phyloP scores from a whole-genome alignment of 2,329 filamentous ascomycete genomes.

The Immersiporthe knoxdaviesiana region DNA sequence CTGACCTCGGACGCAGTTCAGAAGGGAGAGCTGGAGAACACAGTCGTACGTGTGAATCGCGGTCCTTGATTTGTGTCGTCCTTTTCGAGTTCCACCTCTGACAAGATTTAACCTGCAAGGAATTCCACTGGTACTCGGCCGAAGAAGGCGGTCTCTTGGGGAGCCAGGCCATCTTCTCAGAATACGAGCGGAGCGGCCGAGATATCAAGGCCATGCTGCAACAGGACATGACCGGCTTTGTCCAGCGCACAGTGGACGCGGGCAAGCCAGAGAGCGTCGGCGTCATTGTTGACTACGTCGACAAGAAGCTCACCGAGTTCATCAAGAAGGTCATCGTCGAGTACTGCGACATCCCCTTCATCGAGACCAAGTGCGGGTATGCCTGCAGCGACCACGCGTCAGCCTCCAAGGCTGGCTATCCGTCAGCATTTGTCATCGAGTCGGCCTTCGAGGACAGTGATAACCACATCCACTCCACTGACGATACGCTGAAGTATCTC shows the following conservation, averaged over 20 bases:
- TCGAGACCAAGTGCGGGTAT: conserved; percentile 87
- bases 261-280: conserved; percentile 40
- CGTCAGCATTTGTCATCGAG: conserved; percentile 77
- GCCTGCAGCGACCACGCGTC: conserved; percentile 78
- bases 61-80: neutral
- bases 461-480: conserved; percentile 70
- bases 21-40: conserved; percentile 68
- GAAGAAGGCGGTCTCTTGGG: conserved; percentile 78
- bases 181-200: conserved; percentile 39
- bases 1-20: conserved; percentile 65
- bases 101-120: no score
- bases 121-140: conserved; percentile 62
- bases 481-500: conserved; percentile 71
- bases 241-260: conserved; percentile 31
- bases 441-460: conserved; percentile 69
- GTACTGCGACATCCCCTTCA: conserved; percentile 57
- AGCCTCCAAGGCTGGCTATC: conserved; percentile 74
- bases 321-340: conserved; percentile 43
- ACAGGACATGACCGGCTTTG: conserved; percentile 50
- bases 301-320: conserved; percentile 41
- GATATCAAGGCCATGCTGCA: conserved; percentile 48
- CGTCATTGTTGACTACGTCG: conserved; percentile 46
- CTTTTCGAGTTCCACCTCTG: no score
- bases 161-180: conserved; percentile 57
- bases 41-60: conserved; percentile 48